Evolutionary conservation across 768 basidiomycete species (phyloP).

Genomic region (Termitomyces sp.): DNA sequence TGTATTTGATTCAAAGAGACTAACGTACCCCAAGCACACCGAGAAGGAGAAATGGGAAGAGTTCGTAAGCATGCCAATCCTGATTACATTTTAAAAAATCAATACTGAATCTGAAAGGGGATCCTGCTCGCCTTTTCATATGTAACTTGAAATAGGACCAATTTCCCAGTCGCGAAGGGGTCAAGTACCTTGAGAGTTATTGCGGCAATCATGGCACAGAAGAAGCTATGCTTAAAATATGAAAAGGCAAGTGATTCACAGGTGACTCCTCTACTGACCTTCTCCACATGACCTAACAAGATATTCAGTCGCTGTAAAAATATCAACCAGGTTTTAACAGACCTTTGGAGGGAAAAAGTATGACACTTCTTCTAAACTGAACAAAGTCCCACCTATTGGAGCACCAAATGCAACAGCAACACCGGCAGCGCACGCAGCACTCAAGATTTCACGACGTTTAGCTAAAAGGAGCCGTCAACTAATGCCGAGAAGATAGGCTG

Average conservation of each 20-base stretch:
- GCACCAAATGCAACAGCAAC: slow-evolving; percentile 98
- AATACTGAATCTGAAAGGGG: not conserved
- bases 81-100: slow-evolving; percentile 23
- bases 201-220: slow-evolving; percentile 97
- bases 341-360: slow-evolving; percentile 97
- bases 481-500: not conserved
- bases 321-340: not conserved
- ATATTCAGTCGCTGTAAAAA: slow-evolving; percentile 1
- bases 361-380: slow-evolving; percentile 92
- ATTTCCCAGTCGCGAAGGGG: slow-evolving; percentile 92
- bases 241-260: slow-evolving; percentile 20
- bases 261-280: slow-evolving; percentile 47
- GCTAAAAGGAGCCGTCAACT: slow-evolving; percentile 35
- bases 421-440: slow-evolving; percentile 95
- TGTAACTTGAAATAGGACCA: slow-evolving; percentile 89
- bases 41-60: slow-evolving; percentile 79
- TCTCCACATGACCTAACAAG: slow-evolving; percentile 83
- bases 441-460: slow-evolving; percentile 91
- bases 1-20: not conserved
- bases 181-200: slow-evolving; percentile 91
- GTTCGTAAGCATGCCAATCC: slow-evolving; percentile 93
- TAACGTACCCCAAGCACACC: slow-evolving; percentile 82
- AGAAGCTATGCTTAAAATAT: slow-evolving; percentile 61
- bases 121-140: slow-evolving; percentile 64
- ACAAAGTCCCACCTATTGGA: slow-evolving; percentile 90